Conservation (phyloP, 495 filamentous ascomycete genomes). For the Aspergillus leporis region DNA sequence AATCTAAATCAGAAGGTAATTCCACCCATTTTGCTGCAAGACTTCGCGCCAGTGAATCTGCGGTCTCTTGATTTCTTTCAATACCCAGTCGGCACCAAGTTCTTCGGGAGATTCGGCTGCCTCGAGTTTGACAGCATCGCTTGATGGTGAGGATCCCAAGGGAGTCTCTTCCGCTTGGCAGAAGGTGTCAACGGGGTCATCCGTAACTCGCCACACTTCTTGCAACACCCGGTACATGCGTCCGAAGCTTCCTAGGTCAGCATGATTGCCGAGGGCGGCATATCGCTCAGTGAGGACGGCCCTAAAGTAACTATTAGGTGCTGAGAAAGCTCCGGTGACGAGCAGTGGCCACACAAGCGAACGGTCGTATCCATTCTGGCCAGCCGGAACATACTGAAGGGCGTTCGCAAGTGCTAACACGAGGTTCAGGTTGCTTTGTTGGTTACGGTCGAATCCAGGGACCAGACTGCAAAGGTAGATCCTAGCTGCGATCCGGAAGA, state of each 20-base stretch:
- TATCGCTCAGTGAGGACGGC: constrained; percentile 70
- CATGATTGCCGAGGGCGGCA: constrained; percentile 68
- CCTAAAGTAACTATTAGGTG: constrained; percentile 70
- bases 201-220: constrained; percentile 79
- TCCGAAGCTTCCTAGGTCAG: constrained; percentile 82
- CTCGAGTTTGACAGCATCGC: constrained; percentile 26
- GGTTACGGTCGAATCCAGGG: constrained; percentile 75
- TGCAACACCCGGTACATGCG: constrained; percentile 75
- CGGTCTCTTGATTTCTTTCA: constrained; percentile 19
- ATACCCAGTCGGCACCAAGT: constrained; percentile 10
- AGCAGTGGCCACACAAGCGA: constrained; percentile 92
- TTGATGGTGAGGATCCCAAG: constrained; percentile 8
- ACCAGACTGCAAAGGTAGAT: constrained; percentile 95
- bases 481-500: constrained; percentile 89
- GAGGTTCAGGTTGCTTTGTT: constrained; percentile 68
- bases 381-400: constrained; percentile 78
- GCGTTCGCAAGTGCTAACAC: constrained; percentile 69
- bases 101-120: constrained; percentile 21
- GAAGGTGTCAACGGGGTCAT: constrained; percentile 41
- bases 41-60: constrained; percentile 90
- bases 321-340: constrained; percentile 75
- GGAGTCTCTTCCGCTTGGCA: constrained; percentile 29
- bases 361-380: constrained; percentile 81
- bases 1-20: constrained; percentile 80
- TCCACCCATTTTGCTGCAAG: constrained; percentile 90